Evolutionary conservation across 352 stramenopile genomes (phyloP), one percentile per base, ranked within the genome.

Genomic region (Pythium scleroteichum): DNA sequence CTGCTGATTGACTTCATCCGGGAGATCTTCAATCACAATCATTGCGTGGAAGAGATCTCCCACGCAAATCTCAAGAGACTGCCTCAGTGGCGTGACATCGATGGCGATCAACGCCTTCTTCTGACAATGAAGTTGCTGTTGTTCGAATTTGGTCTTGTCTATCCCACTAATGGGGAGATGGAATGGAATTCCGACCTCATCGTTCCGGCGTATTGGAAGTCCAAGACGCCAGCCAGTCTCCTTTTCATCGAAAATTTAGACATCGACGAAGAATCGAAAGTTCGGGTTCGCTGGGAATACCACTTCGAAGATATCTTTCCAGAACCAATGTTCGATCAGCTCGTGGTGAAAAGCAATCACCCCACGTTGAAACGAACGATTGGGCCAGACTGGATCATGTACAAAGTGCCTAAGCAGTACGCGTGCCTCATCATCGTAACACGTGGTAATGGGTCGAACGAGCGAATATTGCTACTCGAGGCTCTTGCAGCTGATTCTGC

Each of bases 1-100:
- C 44, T 59, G 13, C 19, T 65, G 48, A 58, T 65, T 29, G 42
- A 59, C 29, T 65, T 65, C 17, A 38, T 65, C 9, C 48, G 48
- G 2, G 35, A 53, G 29, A 32, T 59, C 7, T 41, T 65, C 27
- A 59, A 46, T 16, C 58, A 65, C 49, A 13, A 58, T 1, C 16
- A 20, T 10, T 13, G 9, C 19, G 23, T 52, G 1, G 17, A 54
- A 3, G 38, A 23, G 3, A n/a, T n/a, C n/a, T n/a, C n/a, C n/a
- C n/a, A 10, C 56, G 13, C 49, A 52, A 2, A 49, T 63, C 20
- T 23, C 55, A 73, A 33, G 17, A 53, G 40, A 45, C n/a, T 72
- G 16, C 38, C 68, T 0, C 54, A 64, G 33, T 26, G 33, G n/a
- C n/a, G n/a, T n/a, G n/a, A n/a, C n/a, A n/a, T n/a, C n/a, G n/a